phyloP scores from a whole-genome alignment of 805 yeast species.

The Zygosaccharomyces pseudorouxii region DNA sequence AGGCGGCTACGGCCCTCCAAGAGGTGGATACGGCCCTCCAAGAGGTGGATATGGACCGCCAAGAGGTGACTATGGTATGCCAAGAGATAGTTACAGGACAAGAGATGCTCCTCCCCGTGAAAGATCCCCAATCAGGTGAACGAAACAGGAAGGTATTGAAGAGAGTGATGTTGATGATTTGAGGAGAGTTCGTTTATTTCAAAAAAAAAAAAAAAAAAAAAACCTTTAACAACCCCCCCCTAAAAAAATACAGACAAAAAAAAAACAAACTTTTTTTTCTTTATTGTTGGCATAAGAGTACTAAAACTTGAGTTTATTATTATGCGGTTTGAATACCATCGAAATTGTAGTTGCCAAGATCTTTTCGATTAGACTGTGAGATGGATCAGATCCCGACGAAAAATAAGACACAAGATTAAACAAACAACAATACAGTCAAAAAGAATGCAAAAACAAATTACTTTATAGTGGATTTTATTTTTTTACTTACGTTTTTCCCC shows the following conservation, averaged over 20 bases:
- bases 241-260: too few species aligned
- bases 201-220: constrained; percentile 4
- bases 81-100: constrained; percentile 46
- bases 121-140: constrained; percentile 69
- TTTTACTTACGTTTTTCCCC: constrained; percentile 10
- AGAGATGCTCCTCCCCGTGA: constrained; percentile 53
- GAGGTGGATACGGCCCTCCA: constrained; percentile 32
- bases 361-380: neutral
- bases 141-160: constrained; percentile 8
- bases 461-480: constrained; percentile 21
- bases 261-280: constrained; percentile 1
- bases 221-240: too few species aligned
- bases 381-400: constrained; percentile 1
- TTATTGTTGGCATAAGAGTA: constrained; percentile 10
- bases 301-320: constrained; percentile 8
- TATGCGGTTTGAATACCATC: constrained; percentile 3
- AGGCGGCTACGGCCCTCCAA: constrained; percentile 31
- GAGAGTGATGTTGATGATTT: neutral
- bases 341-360: constrained; percentile 3
- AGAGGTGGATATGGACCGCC: constrained; percentile 29
- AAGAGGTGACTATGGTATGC: constrained; percentile 31
- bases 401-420: neutral
- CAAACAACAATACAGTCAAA: constrained; percentile 6
- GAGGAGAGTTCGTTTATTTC: neutral
- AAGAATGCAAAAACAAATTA: constrained; percentile 12